phyloP scores from a whole-genome alignment of 2,329 filamentous ascomycete genomes.

The Trichoderma atrobrunneum region DNA sequence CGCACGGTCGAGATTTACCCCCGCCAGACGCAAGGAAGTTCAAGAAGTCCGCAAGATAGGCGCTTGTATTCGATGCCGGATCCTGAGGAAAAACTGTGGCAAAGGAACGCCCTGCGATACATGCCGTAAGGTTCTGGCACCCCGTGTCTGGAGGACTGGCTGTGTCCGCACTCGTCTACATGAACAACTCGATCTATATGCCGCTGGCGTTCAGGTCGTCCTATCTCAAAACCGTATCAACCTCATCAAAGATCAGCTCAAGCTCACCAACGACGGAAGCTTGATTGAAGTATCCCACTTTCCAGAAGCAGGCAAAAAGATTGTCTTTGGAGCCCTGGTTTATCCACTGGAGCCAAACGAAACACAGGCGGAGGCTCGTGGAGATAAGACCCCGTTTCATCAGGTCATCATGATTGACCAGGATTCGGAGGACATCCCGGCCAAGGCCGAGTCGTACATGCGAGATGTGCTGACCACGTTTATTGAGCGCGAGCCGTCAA shows the following conservation, averaged over 20 bases:
- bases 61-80: slow-evolving; percentile 64
- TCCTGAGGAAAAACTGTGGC: slow-evolving; percentile 65
- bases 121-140: slow-evolving; percentile 61
- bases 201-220: slow-evolving; percentile 61
- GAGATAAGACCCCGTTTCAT: slow-evolving; percentile 34
- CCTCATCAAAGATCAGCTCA: slow-evolving; percentile 48
- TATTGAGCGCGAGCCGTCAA: slow-evolving; percentile 57
- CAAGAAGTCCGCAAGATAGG: slow-evolving; percentile 63
- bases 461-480: slow-evolving; percentile 56
- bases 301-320: slow-evolving; percentile 46
- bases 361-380: slow-evolving; percentile 35
- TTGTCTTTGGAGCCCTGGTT: slow-evolving; percentile 37
- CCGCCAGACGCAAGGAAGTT: slow-evolving; percentile 60
- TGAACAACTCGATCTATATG: slow-evolving; percentile 61
- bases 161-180: slow-evolving; percentile 62
- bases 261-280: slow-evolving; percentile 48
- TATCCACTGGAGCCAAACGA: slow-evolving; percentile 37
- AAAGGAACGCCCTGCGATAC: slow-evolving; percentile 61
- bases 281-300: slow-evolving; percentile 60
- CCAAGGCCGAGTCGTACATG: slow-evolving; percentile 60
- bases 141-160: slow-evolving; percentile 62
- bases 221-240: slow-evolving; percentile 60
- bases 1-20: slow-evolving; percentile 56
- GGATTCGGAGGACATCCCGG: slow-evolving; percentile 58
- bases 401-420: slow-evolving; percentile 57